These are phyloP conservation scores for Saksenaea oblongispora DNA, from an alignment of 371 early-diverging fungal species.

Conservation along the genomic window DNA sequence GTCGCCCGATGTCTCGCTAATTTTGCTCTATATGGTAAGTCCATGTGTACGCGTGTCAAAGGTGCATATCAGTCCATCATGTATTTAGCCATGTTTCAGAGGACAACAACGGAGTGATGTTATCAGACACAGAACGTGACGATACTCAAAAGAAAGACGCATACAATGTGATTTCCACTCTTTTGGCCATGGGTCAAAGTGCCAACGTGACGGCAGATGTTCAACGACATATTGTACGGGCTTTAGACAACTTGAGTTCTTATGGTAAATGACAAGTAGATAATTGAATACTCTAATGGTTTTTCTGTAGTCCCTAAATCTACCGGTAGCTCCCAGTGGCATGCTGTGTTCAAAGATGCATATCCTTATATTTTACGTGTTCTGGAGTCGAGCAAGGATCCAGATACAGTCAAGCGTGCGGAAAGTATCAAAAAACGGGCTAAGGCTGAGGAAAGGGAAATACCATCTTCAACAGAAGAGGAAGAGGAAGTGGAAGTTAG, in stretches of 20 bases:
- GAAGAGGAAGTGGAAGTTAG: not conserved
- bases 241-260: slow-evolving; percentile 45
- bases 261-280: slow-evolving; percentile 20
- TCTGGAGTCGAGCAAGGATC: slow-evolving; percentile 17
- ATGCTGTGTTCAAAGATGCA: slow-evolving; percentile 16
- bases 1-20: slow-evolving; percentile 61
- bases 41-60: not conserved
- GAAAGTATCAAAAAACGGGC: slow-evolving; percentile 21
- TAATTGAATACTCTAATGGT: not conserved
- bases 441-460: not conserved
- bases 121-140: not conserved
- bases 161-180: slow-evolving; percentile 52
- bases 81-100: slow-evolving; percentile 17
- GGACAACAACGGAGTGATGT: slow-evolving; percentile 29
- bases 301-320: not conserved
- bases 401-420: slow-evolving; percentile 39
- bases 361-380: slow-evolving; percentile 19
- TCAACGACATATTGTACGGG: slow-evolving; percentile 45
- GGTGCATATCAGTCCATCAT: slow-evolving; percentile 9
- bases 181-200: slow-evolving; percentile 43
- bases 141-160: slow-evolving; percentile 5
- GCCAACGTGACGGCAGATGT: slow-evolving; percentile 30
- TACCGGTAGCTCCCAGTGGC: slow-evolving; percentile 7
- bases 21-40: slow-evolving; percentile 56
- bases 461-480: not conserved